Conservation (phyloP, 768 basidiomycete genomes). For the Amanita inopinata region DNA sequence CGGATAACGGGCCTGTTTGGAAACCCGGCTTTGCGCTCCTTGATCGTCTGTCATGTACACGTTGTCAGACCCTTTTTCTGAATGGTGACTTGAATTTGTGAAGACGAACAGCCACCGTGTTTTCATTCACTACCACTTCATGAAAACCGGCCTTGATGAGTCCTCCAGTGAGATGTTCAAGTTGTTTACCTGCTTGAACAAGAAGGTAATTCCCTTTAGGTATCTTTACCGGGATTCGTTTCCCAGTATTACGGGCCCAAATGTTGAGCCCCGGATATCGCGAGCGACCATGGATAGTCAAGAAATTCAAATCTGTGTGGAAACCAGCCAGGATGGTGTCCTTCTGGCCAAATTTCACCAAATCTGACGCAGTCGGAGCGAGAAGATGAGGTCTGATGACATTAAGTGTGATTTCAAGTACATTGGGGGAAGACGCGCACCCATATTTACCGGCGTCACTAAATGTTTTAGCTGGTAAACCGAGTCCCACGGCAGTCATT, state of each 20-base stretch:
- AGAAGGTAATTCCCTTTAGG: slow-evolving; percentile 75
- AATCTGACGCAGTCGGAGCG: slow-evolving; percentile 89
- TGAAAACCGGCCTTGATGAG: slow-evolving; percentile 90
- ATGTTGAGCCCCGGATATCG: slow-evolving; percentile 85
- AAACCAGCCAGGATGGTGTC: slow-evolving; percentile 90
- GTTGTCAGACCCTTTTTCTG: not conserved
- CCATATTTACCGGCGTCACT: slow-evolving; percentile 79
- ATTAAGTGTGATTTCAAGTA: not conserved
- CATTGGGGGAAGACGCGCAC: slow-evolving; percentile 28
- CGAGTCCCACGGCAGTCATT: slow-evolving; percentile 83
- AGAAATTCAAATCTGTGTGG: slow-evolving; percentile 88
- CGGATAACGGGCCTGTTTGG: slow-evolving; percentile 83
- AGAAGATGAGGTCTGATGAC: slow-evolving; percentile 61
- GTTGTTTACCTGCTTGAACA: slow-evolving; percentile 93
- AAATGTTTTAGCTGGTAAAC: slow-evolving; percentile 59
- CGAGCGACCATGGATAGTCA: slow-evolving; percentile 85
- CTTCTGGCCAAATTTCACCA: slow-evolving; percentile 65
- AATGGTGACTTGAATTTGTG: not conserved
- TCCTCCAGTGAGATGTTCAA: slow-evolving; percentile 80
- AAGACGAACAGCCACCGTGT: slow-evolving; percentile 54
- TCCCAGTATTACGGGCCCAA: slow-evolving; percentile 92
- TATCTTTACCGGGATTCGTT: slow-evolving; percentile 80
- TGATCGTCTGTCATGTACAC: slow-evolving; percentile 41
- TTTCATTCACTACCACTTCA: slow-evolving; percentile 85
- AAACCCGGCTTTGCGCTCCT: slow-evolving; percentile 41